Evolutionary conservation across 2,329 filamentous ascomycete species (phyloP).

Genomic region (Fusarium sarcochroum): DNA sequence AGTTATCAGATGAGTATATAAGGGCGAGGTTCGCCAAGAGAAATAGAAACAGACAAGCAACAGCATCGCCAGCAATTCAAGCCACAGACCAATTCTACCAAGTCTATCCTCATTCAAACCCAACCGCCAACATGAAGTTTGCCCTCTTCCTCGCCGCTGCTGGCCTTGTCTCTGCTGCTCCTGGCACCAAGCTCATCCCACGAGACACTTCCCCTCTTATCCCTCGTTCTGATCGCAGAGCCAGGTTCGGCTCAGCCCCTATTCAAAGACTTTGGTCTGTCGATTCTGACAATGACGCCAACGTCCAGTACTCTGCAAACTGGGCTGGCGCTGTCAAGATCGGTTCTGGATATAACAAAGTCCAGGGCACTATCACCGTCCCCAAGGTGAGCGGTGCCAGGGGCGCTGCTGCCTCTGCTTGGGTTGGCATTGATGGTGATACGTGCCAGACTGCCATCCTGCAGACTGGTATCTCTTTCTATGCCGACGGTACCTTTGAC

Average conservation of each 20-base stretch:
- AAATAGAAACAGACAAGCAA: not conserved
- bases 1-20: not conserved
- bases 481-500: conserved; percentile 54
- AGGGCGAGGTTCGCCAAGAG: not conserved
- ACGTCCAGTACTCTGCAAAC: conserved; percentile 18
- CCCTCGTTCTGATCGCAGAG: conserved; percentile 11
- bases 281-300: not conserved
- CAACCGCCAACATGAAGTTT: conserved; percentile 19
- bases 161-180: conserved; percentile 7
- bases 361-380: conserved; percentile 22
- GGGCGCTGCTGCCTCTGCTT: conserved; percentile 39
- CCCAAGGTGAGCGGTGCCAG: conserved; percentile 6
- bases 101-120: not conserved
- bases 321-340: conserved; percentile 17
- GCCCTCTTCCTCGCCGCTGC: conserved; percentile 11
- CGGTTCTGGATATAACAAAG: conserved; percentile 13
- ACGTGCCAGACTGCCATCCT: conserved; percentile 58
- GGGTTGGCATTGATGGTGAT: conserved; percentile 65
- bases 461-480: conserved; percentile 60
- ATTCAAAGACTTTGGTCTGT: conserved; percentile 11
- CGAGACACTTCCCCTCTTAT: conserved; percentile 16
- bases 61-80: not conserved
- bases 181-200: conserved; percentile 13
- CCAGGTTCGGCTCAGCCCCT: conserved; percentile 15
- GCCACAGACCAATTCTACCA: not conserved